Conservation (phyloP, 441 rosid species). For the Brassica hybrid region DNA sequence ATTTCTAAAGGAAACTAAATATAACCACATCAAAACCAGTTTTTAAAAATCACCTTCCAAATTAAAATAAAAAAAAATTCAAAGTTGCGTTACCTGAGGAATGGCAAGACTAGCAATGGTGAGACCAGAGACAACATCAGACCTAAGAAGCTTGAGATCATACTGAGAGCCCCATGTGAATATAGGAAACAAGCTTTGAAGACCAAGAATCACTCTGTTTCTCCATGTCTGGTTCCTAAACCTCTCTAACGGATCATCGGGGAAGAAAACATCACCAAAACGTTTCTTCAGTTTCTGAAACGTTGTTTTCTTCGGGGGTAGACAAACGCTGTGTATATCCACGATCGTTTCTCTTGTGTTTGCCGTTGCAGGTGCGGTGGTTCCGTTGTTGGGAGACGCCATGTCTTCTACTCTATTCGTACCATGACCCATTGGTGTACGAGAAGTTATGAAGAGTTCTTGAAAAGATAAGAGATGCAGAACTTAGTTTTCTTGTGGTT, state of each 20-base stretch:
- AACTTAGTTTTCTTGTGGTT: background rate
- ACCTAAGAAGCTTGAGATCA: slow-evolving; percentile 64
- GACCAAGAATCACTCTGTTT: slow-evolving; percentile 59
- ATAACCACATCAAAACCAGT: background rate
- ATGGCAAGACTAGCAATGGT: slow-evolving; percentile 99
- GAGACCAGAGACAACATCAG: slow-evolving; percentile 92
- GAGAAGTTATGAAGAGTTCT: background rate
- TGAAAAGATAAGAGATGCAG: background rate
- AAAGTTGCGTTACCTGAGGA: slow-evolving; percentile 74
- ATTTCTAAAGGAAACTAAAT: background rate
- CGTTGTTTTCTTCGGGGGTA: slow-evolving; percentile 69
- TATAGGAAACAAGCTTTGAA: slow-evolving; percentile 82
- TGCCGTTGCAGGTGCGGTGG: slow-evolving; percentile 7
- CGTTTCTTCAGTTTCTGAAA: slow-evolving; percentile 70
- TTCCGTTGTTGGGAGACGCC: slow-evolving; percentile 41
- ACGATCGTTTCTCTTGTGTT: slow-evolving; percentile 41
- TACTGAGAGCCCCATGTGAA: slow-evolving; percentile 85
- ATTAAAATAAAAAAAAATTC: background rate
- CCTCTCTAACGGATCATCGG: slow-evolving; percentile 88
- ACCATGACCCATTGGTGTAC: slow-evolving; percentile 40
- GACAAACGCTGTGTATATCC: slow-evolving; percentile 70
- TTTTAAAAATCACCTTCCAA: background rate
- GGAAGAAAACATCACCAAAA: slow-evolving; percentile 79
- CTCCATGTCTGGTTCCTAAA: slow-evolving; percentile 79
- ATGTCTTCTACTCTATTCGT: slow-evolving; percentile 46